Base-by-base conservation (phyloP, 371 early-diverging fungal species). In the Actinomucor elegans region DNA sequence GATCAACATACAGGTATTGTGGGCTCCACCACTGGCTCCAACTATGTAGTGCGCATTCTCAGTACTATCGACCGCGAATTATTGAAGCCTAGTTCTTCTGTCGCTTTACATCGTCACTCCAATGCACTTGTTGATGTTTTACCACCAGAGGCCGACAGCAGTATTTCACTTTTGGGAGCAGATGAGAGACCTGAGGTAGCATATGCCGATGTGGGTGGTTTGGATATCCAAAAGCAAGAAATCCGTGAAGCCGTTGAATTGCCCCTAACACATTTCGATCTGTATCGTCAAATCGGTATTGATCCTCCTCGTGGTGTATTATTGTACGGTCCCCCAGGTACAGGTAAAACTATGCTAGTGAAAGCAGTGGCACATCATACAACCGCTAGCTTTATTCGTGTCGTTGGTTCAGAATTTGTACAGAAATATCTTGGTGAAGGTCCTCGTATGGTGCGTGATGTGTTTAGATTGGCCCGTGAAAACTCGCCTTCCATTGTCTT, bases 371-470 rank as follows among this genome's bases (percentile, higher is more conserved):
- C 99, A 17, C 95, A 99, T 74, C 98, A 99, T 67, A 99, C 99
- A 5, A 95, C 97, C 0, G 99, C 99, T 5, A 90, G 99, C 26
- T 99, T 99, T 70, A 94, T 99, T 65, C 91, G 99, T 57, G 98
- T 99, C 41, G 94, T 93, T 44, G 99, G 99, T 23, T 98, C 99
- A 37, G 99, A 99, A 77, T 95, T 99, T 78, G 99, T 99, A 35
- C 99, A 99, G 73, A 99, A 99, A 74, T 99, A 99, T 74, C 79
- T 99, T 23, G 99, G 99, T 55, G 99, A 99, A 65, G 99, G 99
- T 14, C 99, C 99, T 31, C 94, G 99, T 55, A 97, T 99, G 94
- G 99, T 99, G 7, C 89, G 99, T 60, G 99, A 99, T 69, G 93
- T 99, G 20, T 99, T 99, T 86, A 84, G 98, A 52, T 72, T 99